Base-by-base conservation (phyloP, 352 stramenopile genomes). In the Plasmopara muralis region DNA sequence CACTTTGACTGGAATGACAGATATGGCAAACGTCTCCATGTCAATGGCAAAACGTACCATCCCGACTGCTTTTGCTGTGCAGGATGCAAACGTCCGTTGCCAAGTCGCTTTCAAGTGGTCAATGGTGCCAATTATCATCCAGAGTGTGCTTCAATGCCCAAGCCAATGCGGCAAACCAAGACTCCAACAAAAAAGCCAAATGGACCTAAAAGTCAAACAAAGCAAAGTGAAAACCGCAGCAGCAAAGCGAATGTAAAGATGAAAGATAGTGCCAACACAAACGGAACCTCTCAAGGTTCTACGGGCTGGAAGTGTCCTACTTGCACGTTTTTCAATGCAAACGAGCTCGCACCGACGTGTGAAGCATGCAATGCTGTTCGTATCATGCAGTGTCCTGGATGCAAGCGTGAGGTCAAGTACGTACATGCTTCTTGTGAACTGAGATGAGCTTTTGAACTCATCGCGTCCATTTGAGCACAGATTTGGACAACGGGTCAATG, bases 61-160 rank as follows among this genome's bases (percentile, higher is more conserved):
- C 64, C 64, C 0, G 63, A 66, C 51, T 83, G 72, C 33, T 83
- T 83, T 58, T 68, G 60, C 50, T 83, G 72, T 47, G 61, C 56
- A 35, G 61, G 57, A 9, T 83, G 72, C 52, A 60, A 70, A 9
- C 46, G 41, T 9, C 57, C 50, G 44, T 47, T 57, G 46, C 60
- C 57, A 31, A 70, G 55, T 77, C 67, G 61, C 34, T 60, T 81
- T 37, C 62, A 77, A 34, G 57, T 67, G n/a, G 53, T 70, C 25
- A 64, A 70, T 34, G 62, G 57, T 3, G 57, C 49, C 33, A 71
- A 62, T 39, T 83, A 76, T 50, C 72, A 83, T 25, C 31, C 47
- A 8, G 58, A 73, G 39, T 83, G 72, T 33, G 42, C 55, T 9
- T 60, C 67, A 9, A 70, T 63, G 37, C 47, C 51, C 39, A 68